Percentiles rank a stretch among this genome's conserved stretches.
Conservation (phyloP, 2,329 filamentous ascomycete species). For the Epicoccum nigrum region DNA sequence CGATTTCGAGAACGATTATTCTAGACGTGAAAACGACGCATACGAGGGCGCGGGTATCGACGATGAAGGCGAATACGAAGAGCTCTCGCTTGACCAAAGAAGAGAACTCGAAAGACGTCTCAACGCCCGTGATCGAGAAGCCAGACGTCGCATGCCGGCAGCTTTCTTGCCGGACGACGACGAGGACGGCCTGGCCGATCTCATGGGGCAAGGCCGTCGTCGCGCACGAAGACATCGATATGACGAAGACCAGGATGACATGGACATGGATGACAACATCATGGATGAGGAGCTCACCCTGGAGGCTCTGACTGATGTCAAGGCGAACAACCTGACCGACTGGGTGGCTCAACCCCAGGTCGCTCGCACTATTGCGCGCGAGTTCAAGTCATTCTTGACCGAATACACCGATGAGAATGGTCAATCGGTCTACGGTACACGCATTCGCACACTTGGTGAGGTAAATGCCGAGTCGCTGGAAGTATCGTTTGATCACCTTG, state of each 20-base stretch:
- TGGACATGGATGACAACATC: slow-evolving; percentile 87
- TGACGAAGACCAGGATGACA: slow-evolving; percentile 90
- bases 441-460: slow-evolving; percentile 94
- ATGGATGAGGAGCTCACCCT: slow-evolving; percentile 95
- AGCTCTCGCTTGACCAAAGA: slow-evolving; percentile 69
- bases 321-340: slow-evolving; percentile 89
- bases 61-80: slow-evolving; percentile 79
- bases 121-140: slow-evolving; percentile 75
- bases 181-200: slow-evolving; percentile 81
- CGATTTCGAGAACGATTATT: slow-evolving; percentile 69
- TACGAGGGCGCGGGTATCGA: slow-evolving; percentile 78
- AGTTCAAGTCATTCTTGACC: slow-evolving; percentile 97
- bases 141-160: slow-evolving; percentile 68
- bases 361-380: slow-evolving; percentile 88
- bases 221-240: slow-evolving; percentile 86
- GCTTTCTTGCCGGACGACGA: slow-evolving; percentile 82
- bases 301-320: slow-evolving; percentile 89
- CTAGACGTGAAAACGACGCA: slow-evolving; percentile 57
- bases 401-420: slow-evolving; percentile 92
- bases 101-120: slow-evolving; percentile 75
- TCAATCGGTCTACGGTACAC: slow-evolving; percentile 90
- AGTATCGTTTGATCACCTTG: slow-evolving; percentile 92
- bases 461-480: slow-evolving; percentile 95
- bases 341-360: slow-evolving; percentile 93
- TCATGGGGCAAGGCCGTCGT: slow-evolving; percentile 73